Evolutionary conservation across 352 stramenopile species (phyloP).

Genomic region (Phytopythium sindhum): DNA sequence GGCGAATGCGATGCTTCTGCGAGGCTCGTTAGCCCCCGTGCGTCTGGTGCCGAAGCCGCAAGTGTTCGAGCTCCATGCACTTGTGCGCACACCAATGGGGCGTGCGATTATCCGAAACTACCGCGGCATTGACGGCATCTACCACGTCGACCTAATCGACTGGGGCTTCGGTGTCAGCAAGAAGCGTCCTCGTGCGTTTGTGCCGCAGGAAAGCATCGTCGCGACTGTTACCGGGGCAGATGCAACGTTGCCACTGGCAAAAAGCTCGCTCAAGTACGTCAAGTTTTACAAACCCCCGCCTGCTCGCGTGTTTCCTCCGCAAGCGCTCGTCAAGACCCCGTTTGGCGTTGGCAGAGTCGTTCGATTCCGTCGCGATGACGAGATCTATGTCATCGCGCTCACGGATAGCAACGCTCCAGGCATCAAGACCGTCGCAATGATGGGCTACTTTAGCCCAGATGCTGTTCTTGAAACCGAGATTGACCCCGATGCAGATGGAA

Average conservation of each 20-base stretch:
- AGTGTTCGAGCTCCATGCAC: constrained; percentile 45
- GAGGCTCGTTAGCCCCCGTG: constrained; percentile 24
- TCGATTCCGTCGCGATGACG: constrained; percentile 59
- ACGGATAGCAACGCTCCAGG: constrained; percentile 16
- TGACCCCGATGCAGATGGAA: constrained; percentile 26
- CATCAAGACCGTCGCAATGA: constrained; percentile 14
- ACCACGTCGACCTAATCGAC: constrained; percentile 73
- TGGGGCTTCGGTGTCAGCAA: constrained; percentile 34
- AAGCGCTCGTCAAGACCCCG: constrained; percentile 67
- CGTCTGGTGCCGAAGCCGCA: constrained; percentile 58
- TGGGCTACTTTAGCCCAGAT: constrained; percentile 43
- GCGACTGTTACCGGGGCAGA: constrained; percentile 20
- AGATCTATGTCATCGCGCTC: constrained; percentile 60
- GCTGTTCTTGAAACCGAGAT: constrained; percentile 19
- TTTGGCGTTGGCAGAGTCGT: constrained; percentile 72
- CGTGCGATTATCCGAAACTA: constrained; percentile 70
- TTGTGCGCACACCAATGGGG: constrained; percentile 65
- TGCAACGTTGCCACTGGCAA: constrained; percentile 13
- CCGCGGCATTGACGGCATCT: constrained; percentile 71
- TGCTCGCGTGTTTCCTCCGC: constrained; percentile 34
- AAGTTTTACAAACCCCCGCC: constrained; percentile 45
- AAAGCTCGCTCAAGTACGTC: constrained; percentile 54
- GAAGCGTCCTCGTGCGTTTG: constrained; percentile 50
- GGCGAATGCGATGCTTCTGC: constrained; percentile 61
- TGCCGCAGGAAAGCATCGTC: constrained; percentile 53